Evolutionary conservation across 2,329 filamentous ascomycete genomes (phyloP), one percentile per base, ranked within the genome.

Genomic region (Alternaria incomplexa): DNA sequence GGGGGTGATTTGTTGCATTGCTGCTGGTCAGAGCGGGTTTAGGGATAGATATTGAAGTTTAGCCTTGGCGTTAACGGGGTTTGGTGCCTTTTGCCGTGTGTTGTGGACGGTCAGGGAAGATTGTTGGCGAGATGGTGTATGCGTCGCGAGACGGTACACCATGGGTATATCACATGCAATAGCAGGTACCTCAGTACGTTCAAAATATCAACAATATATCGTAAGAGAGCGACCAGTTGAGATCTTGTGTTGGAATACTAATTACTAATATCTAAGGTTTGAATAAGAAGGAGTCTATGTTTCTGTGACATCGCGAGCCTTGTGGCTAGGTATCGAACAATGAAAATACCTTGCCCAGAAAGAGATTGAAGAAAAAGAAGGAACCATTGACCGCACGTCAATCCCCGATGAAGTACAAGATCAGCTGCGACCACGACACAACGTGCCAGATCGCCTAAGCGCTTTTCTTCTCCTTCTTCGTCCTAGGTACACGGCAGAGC

Each of bases 401-500:
- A 22, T 32, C 17, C 17, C 28, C 28, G 20, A 23, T 28, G 22
- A 51, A 36, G 32, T 6, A 23, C 5, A 4, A n/a, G 22, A 7
- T 10, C 22, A 32, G 48, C 28, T 7, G 6, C 17, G 28, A 51
- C 7, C 28, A 20, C 26, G 47, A n/a, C 17, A 23, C 9, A 32
- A 20, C 48, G 48, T 23, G 20, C 22, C 20, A 13, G 23, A 12
- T 17, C 22, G 45, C 22, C 17, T 43, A 58, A 28, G 12, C 11
- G 15, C 13, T 58, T 43, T 61, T 70, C 62, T 79, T 79, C 62
- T 69, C 76, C 70, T 81, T 81, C 72, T 81, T 82, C 15, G 74
- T 73, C 73, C 82, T 83, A 4, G 85, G 85, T 55, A 87, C 84
- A 10, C 85, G 78, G 7, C 78, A 78, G 25, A 85, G 65, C 85